Base-by-base conservation (phyloP, 805 yeast genomes). In the Nakazawaea laoshanensis region DNA sequence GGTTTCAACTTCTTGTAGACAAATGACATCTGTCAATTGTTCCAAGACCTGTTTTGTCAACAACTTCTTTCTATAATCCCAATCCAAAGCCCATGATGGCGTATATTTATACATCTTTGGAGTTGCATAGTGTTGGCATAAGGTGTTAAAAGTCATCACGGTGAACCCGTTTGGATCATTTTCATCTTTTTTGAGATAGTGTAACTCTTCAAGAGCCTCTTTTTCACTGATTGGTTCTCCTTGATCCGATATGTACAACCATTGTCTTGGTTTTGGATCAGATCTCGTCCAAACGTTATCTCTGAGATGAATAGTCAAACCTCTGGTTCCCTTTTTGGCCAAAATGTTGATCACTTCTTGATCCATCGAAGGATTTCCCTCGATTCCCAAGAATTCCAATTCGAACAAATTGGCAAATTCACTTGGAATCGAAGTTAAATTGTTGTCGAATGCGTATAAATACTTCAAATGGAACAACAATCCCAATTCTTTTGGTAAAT, bases 111-210 rank as follows among this genome's bases (percentile, higher is more conserved):
- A 92, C 80, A 89, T 69, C 52, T 77, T 81, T 14, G 92, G 71
- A 3, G 96, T 86, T 3, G 97, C 96, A 60, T 89, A 89, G 53
- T 83, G 92, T 53, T 89, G 97, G 56, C 98, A 92, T 52, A 92
- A 65, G 2, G 94, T 85, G 59, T 92, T 92, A 62, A 87, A 89
- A 24, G 87, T 76, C 70, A 86, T 67, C 29, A 88, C 61, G 1
- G 95, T 80, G 54, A 92, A 87, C 4, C 70, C 49, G 24, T 61
- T 59, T 34, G 56, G 29, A 27, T 32, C 33, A 12, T 39, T 34
- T 11, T 29, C 41, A 17, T 22, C 10, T 16, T 22, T 32, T 25
- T 33, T 56, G 27, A 53, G 56, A 22, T 51, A 32, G 23, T 48
- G 53, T 5, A 42, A 36, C 24, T 45, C 42, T 13, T 46, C 41